Conservation (phyloP, 2,329 filamentous ascomycete genomes). For the Nigrospora osmanthi region DNA sequence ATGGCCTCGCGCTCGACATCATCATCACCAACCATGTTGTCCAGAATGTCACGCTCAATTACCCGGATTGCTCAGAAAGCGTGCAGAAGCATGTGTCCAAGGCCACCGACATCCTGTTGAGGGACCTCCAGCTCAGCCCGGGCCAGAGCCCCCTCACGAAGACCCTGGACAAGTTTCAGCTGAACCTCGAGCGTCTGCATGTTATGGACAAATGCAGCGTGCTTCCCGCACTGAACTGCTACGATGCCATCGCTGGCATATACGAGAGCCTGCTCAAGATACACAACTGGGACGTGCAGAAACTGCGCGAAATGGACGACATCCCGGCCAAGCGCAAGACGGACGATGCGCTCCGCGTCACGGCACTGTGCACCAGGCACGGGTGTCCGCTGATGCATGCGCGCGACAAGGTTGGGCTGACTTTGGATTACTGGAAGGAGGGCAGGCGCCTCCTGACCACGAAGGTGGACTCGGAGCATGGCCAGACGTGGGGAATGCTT, state of each 20-base stretch:
- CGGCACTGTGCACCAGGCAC: constrained; percentile 61
- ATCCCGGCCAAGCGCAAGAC: constrained; percentile 28
- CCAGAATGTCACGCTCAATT: constrained; percentile 53
- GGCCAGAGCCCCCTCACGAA: constrained; percentile 61
- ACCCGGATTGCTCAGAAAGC: constrained; percentile 50
- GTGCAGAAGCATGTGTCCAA: constrained; percentile 53
- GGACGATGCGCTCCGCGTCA: constrained; percentile 41
- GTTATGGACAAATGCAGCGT: constrained; percentile 65
- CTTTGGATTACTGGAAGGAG: constrained; percentile 72
- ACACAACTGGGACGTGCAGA: constrained; percentile 62
- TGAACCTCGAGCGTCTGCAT: constrained; percentile 63
- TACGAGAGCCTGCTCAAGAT: constrained; percentile 62
- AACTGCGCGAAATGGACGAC: constrained; percentile 40
- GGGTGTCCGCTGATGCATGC: constrained; percentile 67
- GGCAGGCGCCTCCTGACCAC: constrained; percentile 37
- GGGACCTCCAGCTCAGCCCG: constrained; percentile 53
- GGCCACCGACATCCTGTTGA: constrained; percentile 57
- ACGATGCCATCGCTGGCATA: constrained; percentile 68
- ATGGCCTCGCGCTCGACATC: constrained; percentile 53
- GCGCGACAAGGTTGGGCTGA: constrained; percentile 58
- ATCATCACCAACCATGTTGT: constrained; percentile 54
- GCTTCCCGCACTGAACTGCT: constrained; percentile 62
- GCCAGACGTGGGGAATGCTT: constrained; percentile 56
- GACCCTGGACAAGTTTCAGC: constrained; percentile 60
- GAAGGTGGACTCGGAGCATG: constrained; percentile 26